phyloP scores from a whole-genome alignment of 257 asterid genomes.

The Solanum sitiens region DNA sequence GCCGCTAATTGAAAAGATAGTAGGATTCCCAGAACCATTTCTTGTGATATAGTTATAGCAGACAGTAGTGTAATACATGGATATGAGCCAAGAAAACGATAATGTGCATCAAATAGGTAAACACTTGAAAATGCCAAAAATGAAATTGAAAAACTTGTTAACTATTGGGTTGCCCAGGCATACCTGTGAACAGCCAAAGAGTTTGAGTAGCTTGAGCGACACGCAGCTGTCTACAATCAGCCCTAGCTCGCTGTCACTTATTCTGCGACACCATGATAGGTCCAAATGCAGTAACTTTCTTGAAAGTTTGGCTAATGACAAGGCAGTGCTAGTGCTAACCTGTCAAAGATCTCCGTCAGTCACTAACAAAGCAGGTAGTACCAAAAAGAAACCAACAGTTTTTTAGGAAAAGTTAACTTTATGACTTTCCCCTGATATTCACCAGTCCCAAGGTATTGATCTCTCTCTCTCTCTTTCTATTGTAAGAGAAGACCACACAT shows the following conservation, averaged over 20 bases:
- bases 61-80: not conserved
- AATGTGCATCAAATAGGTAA: not conserved
- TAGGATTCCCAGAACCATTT: not conserved
- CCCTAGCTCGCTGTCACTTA: slow-evolving; percentile 56
- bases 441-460: not conserved
- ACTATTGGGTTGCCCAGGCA: not conserved
- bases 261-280: slow-evolving; percentile 63
- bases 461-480: not conserved
- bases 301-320: slow-evolving; percentile 49
- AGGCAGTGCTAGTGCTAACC: slow-evolving; percentile 52
- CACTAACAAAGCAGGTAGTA: not conserved
- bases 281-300: slow-evolving; percentile 54
- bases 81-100: not conserved
- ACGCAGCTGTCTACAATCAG: slow-evolving; percentile 64
- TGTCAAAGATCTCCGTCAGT: slow-evolving; percentile 3
- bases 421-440: not conserved
- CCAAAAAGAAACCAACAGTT: not conserved
- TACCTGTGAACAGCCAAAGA: slow-evolving; percentile 85
- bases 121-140: not conserved
- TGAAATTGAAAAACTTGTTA: not conserved
- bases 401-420: not conserved
- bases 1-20: not conserved
- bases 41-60: not conserved
- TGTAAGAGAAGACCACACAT: not conserved
- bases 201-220: slow-evolving; percentile 59